Percentiles rank a stretch among this genome's conserved stretches.
These are phyloP conservation scores for Torulaspora pretoriensis DNA, from an alignment of 1,139 yeast genomes.

Conservation along the genomic window DNA sequence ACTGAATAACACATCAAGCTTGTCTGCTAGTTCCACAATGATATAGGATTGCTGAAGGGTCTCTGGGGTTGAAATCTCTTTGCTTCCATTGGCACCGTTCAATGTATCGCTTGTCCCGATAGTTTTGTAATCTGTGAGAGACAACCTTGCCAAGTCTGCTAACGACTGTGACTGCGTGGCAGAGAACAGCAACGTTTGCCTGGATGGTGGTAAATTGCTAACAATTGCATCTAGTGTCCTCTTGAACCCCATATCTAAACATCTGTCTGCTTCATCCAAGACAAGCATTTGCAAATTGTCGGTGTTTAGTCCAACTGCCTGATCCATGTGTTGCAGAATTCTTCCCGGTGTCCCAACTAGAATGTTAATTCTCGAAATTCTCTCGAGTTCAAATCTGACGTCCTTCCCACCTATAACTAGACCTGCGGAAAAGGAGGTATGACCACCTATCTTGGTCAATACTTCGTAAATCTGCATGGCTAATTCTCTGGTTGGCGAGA, in stretches of 20 bases:
- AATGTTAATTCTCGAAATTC: conserved; percentile 79
- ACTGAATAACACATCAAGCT: conserved; percentile 81
- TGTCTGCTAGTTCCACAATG: conserved; percentile 67
- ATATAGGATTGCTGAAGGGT: conserved; percentile 80
- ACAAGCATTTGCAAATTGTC: conserved; percentile 77
- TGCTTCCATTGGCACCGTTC: conserved; percentile 39
- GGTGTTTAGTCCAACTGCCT: conserved; percentile 79
- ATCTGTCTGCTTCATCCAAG: conserved; percentile 93
- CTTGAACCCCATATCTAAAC: conserved; percentile 94
- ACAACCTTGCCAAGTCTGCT: conserved; percentile 80
- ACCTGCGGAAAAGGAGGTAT: conserved; percentile 84
- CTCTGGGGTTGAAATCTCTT: conserved; percentile 68
- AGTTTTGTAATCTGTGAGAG: conserved; percentile 73
- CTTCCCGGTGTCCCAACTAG: conserved; percentile 96
- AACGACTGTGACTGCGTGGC: conserved; percentile 93
- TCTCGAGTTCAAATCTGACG: conserved; percentile 77
- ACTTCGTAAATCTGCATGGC: conserved; percentile 95
- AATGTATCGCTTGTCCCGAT: conserved; percentile 49
- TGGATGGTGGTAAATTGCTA: conserved; percentile 72
- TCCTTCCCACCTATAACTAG: conserved; percentile 97
- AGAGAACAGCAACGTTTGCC: conserved; percentile 86
- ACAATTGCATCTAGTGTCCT: conserved; percentile 82
- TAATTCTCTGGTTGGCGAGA: conserved; percentile 90
- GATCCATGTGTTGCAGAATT: conserved; percentile 89
- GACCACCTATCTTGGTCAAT: conserved; percentile 73